phyloP scores from a whole-genome alignment of 2,329 filamentous ascomycete species.

The Xylaria sp. region DNA sequence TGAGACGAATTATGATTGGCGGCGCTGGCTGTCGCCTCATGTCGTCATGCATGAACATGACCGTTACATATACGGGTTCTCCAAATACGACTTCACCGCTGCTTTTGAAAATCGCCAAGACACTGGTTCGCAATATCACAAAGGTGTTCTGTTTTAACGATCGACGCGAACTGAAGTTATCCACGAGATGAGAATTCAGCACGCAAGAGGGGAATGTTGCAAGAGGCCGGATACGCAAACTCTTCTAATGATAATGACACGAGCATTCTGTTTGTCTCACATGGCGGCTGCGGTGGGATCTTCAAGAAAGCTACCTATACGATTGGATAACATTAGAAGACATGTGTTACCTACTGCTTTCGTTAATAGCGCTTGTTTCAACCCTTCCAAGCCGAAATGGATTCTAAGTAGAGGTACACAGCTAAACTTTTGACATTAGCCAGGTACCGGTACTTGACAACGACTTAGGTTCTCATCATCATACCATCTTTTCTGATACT shows the following conservation, averaged over 20 bases:
- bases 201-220: background rate
- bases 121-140: background rate
- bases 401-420: constrained; percentile 28
- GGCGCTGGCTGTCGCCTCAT: background rate
- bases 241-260: background rate
- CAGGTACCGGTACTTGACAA: constrained; percentile 16
- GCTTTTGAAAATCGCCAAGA: background rate
- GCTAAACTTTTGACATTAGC: background rate
- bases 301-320: background rate
- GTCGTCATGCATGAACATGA: background rate
- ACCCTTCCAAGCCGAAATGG: background rate
- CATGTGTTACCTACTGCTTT: constrained; percentile 8
- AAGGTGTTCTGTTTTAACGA: background rate
- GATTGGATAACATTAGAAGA: background rate
- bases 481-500: background rate
- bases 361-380: constrained; percentile 3
- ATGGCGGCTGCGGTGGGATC: background rate
- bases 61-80: background rate
- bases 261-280: background rate
- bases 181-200: background rate
- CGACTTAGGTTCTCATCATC: background rate
- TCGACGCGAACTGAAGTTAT: background rate
- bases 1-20: background rate
- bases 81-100: background rate
- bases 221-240: background rate